Evolutionary conservation across 176 grass and related monocot species (phyloP).

Genomic region (Cocos nucifera): DNA sequence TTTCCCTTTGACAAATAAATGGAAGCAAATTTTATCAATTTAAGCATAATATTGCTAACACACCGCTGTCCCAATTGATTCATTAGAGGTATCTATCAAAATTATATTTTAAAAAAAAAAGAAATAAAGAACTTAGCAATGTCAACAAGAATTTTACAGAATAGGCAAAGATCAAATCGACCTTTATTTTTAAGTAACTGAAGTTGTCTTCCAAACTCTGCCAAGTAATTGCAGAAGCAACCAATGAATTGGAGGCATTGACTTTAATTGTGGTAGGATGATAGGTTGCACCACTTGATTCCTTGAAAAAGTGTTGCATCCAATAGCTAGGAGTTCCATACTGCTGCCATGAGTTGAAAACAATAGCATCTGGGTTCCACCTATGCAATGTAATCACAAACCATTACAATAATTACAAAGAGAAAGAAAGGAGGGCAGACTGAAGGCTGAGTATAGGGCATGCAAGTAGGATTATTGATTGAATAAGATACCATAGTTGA

Average conservation of each 20-base stretch:
- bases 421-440: neutral
- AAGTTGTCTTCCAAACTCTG: constrained; percentile 38
- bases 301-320: constrained; percentile 65
- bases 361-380: constrained; percentile 79
- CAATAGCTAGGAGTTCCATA: constrained; percentile 92
- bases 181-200: constrained; percentile 76
- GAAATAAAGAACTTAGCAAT: no score
- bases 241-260: constrained; percentile 38
- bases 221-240: constrained; percentile 76
- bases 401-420: no score
- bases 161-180: constrained; percentile 1
- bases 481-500: no score
- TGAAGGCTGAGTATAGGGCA: no score
- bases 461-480: no score
- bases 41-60: no score
- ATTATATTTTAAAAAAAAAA: no score
- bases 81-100: no score
- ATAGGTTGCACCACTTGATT: constrained; percentile 56
- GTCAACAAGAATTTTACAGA: neutral
- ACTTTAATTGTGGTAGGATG: constrained; percentile 55
- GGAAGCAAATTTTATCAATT: no score
- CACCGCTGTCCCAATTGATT: no score
- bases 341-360: constrained; percentile 69
- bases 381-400: constrained; percentile 22
- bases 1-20: no score